Percentiles rank a stretch among this genome's conserved stretches.
These are phyloP conservation scores for Aurantiochytrium sp. DNA, from an alignment of 108 stramenopile species.

Conservation along the genomic window DNA sequence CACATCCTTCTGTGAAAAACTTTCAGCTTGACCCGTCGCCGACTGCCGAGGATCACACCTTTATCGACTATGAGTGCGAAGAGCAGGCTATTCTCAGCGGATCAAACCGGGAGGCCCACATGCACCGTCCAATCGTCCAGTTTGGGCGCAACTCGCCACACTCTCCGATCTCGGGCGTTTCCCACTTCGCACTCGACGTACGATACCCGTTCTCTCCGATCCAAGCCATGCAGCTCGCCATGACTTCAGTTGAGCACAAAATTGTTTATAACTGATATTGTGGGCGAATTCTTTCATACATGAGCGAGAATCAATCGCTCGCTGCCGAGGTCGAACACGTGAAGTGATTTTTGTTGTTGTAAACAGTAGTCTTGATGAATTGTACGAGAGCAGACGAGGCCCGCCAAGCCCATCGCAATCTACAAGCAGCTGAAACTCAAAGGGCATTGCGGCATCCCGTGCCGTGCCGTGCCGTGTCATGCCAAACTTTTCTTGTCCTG, in stretches of 20 bases:
- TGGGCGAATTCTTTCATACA: not conserved
- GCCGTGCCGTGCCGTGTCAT: too few species aligned
- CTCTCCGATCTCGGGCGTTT: not conserved
- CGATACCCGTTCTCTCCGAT: conserved; percentile 20
- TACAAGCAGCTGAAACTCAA: too few species aligned
- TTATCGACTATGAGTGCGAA: not conserved
- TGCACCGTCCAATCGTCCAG: conserved; percentile 22
- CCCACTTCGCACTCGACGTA: conserved; percentile 24
- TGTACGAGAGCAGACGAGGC: too few species aligned
- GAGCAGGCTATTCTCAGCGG: not conserved
- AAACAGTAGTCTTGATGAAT: too few species aligned
- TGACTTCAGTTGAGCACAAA: conserved; percentile 25
- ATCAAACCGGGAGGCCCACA: not conserved
- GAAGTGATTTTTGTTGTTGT: too few species aligned
- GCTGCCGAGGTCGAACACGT: too few species aligned
- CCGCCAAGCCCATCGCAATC: too few species aligned
- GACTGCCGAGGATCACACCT: conserved; percentile 16
- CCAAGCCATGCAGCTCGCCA: conserved; percentile 31
- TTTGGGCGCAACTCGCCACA: conserved; percentile 20
- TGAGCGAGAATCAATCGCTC: not conserved
- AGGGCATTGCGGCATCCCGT: too few species aligned
- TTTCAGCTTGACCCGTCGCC: conserved; percentile 41
- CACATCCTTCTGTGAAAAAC: conserved; percentile 52
- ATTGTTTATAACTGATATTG: not conserved
- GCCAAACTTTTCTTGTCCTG: too few species aligned